Conservation (phyloP, 495 filamentous ascomycete genomes). For the Neurospora africana region DNA sequence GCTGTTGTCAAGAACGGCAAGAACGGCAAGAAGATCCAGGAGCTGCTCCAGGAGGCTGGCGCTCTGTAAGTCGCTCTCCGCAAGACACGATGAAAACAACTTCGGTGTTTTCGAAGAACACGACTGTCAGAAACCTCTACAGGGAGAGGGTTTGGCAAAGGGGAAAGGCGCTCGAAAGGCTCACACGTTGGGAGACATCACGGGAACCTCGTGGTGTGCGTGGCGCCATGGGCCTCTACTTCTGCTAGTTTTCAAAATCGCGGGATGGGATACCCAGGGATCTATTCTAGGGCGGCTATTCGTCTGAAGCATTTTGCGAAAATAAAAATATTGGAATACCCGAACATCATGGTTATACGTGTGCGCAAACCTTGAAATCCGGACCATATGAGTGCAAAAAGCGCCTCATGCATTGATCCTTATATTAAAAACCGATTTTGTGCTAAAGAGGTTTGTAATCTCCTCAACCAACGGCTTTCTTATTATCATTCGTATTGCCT, state of each 20-base stretch:
- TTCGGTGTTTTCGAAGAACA: not conserved
- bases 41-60: constrained; percentile 27
- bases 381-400: not conserved
- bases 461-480: not conserved
- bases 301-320: not conserved
- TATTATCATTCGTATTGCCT: not conserved
- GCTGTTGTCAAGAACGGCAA: constrained; percentile 26
- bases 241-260: not conserved
- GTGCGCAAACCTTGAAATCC: not conserved
- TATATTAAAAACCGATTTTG: not conserved
- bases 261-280: not conserved
- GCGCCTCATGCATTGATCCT: not conserved
- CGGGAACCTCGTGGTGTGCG: not conserved
- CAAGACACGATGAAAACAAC: not conserved
- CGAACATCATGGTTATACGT: not conserved
- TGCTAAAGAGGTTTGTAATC: not conserved
- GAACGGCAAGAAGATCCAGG: constrained; percentile 30
- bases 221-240: not conserved
- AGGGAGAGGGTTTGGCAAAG: not conserved
- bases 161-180: not conserved
- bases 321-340: not conserved
- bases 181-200: not conserved
- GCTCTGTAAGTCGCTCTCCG: constrained; percentile 19
- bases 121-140: not conserved
- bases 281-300: not conserved